These are phyloP conservation scores for Melaleuca alternifolia DNA, from an alignment of 345 rosid species.

Conservation along the genomic window DNA sequence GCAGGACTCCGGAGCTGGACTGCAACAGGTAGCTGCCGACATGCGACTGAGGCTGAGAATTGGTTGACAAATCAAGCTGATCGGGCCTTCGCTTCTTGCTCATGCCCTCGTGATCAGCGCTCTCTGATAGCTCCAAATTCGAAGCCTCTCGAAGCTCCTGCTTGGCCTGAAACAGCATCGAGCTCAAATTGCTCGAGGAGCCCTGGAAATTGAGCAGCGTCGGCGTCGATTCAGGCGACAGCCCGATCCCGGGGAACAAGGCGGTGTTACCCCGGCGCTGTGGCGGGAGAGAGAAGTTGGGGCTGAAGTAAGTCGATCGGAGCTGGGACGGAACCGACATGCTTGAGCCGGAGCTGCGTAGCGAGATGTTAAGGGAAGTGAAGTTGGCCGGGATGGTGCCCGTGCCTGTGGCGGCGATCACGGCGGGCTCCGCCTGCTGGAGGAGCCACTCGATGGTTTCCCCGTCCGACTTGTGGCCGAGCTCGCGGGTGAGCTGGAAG, in stretches of 20 bases:
- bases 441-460: slow-evolving; percentile 98
- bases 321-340: slow-evolving; percentile 84
- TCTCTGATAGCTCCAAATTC: slow-evolving; percentile 35
- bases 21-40: slow-evolving; percentile 57
- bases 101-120: slow-evolving; percentile 26
- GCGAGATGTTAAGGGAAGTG: slow-evolving; percentile 83
- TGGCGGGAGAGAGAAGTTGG: slow-evolving; percentile 31
- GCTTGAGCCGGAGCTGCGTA: slow-evolving; percentile 83
- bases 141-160: slow-evolving; percentile 30
- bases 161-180: slow-evolving; percentile 48
- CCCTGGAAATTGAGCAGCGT: slow-evolving; percentile 65
- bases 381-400: slow-evolving; percentile 98
- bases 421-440: slow-evolving; percentile 96
- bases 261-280: slow-evolving; percentile 3
- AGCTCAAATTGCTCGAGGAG: slow-evolving; percentile 23
- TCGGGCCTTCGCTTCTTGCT: slow-evolving; percentile 60
- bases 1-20: slow-evolving; percentile 47
- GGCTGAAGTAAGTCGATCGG: slow-evolving; percentile 46
- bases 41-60: slow-evolving; percentile 12
- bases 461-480: slow-evolving; percentile 92
- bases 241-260: slow-evolving; percentile 47
- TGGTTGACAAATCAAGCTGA: slow-evolving; percentile 21
- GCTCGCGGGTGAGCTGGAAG: slow-evolving; percentile 83
- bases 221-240: slow-evolving; percentile 27
- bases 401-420: slow-evolving; percentile 95